Evolutionary conservation across 805 yeast species (phyloP).

Genomic region (Pichia heedii): DNA sequence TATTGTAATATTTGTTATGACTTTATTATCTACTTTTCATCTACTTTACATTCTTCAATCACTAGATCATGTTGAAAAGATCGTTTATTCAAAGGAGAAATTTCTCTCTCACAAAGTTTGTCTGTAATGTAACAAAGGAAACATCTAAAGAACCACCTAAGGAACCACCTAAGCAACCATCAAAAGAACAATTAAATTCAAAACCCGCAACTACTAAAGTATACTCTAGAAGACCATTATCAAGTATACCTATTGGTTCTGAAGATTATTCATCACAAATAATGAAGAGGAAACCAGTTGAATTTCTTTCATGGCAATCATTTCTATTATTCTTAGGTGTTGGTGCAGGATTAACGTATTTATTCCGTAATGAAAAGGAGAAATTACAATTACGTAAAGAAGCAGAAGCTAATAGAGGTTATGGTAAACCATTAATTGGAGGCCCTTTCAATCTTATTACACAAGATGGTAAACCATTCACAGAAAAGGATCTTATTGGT

Average conservation of each 20-base stretch:
- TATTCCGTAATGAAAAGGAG: conserved; percentile 69
- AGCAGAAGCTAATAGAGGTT: conserved; percentile 77
- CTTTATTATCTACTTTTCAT: too few relatives aligned
- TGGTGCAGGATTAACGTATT: conserved; percentile 65
- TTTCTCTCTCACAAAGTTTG: background rate
- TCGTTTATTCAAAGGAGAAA: background rate
- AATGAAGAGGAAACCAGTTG: conserved; percentile 36
- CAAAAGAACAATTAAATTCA: background rate
- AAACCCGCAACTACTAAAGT: background rate
- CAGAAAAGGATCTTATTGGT: conserved; percentile 67
- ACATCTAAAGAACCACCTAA: background rate
- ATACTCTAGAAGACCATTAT: conserved; percentile 47
- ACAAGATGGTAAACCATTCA: conserved; percentile 60
- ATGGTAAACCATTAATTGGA: conserved; percentile 89
- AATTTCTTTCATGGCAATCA: conserved; percentile 82
- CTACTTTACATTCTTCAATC: too few relatives aligned
- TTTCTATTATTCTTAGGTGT: conserved; percentile 53
- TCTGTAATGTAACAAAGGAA: background rate
- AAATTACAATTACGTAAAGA: conserved; percentile 65
- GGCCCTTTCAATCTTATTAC: conserved; percentile 78
- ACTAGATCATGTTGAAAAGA: background rate
- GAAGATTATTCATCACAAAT: conserved; percentile 24
- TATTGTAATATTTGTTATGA: too few relatives aligned
- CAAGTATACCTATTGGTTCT: conserved; percentile 70
- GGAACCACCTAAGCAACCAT: too few relatives aligned